Base-by-base conservation (phyloP, 2,329 filamentous ascomycete genomes). In the Fusarium austroafricanum region DNA sequence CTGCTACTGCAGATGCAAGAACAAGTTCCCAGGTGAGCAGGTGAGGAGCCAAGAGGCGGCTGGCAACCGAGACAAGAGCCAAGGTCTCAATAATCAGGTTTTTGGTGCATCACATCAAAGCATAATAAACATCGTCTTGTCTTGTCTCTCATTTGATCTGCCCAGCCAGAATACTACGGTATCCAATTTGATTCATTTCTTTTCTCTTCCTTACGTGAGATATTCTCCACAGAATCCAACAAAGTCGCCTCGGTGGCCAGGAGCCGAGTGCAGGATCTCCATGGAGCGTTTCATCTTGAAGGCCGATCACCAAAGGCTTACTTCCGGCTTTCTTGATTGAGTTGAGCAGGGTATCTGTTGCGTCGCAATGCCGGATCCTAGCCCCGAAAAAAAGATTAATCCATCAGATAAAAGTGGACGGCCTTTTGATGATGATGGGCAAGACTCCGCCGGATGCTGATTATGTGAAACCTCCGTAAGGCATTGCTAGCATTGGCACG, bases 401-500 rank as follows among this genome's bases (percentile, higher is more conserved):
- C 15, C 40, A 39, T 31, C 44, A 31, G 26, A 12, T 15, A 49
- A 59, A 65, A 59, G 40, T 51, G 53, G 45, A 47, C 35, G 31
- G 20, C 39, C 23, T 44, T 64, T 64, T 64, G 59, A 64, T 64
- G 52, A 64, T 28, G 61, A 64, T 64, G 45, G 15, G 55, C 61
- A 50, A 23, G 38, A 28, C 59, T 65, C 61, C 61, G 31, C 45
- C 29, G 23, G 47, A 43, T 52, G 26, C 26, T 59, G 52, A 64
- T 59, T 64, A 65, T 59, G 59, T 64, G 61, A 64, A 64, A 64
- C 61, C n/a, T 37, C 35, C 43, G 40, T 33, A 59, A 64, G 21
- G 21, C 21, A 23, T 23, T 23, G 21, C 21, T 23, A 35, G 29
- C 29, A 31, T 31, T 33, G 49, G 40, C 45, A 38, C 37, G 20